phyloP scores from a whole-genome alignment of 75 land plant species.

The Ceratopteris richardii region DNA sequence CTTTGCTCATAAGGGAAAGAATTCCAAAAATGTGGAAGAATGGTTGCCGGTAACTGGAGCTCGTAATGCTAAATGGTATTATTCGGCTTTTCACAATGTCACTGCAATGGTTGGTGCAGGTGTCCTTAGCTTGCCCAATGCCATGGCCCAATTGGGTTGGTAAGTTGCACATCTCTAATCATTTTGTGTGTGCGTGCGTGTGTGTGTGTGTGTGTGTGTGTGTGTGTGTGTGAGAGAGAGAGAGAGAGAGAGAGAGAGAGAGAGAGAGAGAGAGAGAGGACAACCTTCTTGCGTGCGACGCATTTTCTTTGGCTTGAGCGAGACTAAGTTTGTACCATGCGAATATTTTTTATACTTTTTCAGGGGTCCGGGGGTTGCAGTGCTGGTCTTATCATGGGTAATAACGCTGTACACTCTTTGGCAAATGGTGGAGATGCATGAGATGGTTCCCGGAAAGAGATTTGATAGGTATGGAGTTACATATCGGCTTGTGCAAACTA shows the following conservation, averaged over 20 bases:
- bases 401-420: slow-evolving; percentile 61
- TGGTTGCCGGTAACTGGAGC: slow-evolving; percentile 58
- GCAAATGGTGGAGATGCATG: slow-evolving; percentile 82
- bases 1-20: neutral
- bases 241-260: too few relatives aligned
- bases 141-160: slow-evolving; percentile 54
- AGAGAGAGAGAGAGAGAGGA: too few relatives aligned
- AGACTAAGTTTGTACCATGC: neutral
- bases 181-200: too few relatives aligned
- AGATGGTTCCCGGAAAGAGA: slow-evolving; percentile 60
- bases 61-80: slow-evolving; percentile 55
- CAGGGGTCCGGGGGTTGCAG: slow-evolving; percentile 62
- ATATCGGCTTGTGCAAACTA: too few relatives aligned
- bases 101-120: slow-evolving; percentile 78
- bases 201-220: too few relatives aligned
- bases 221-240: too few relatives aligned
- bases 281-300: neutral
- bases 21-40: slow-evolving; percentile 25
- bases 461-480: too few relatives aligned
- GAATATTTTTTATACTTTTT: neutral
- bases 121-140: slow-evolving; percentile 51
- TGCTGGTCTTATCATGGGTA: slow-evolving; percentile 45
- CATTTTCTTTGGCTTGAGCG: neutral
- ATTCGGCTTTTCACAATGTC: slow-evolving; percentile 65
- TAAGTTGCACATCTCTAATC: too few relatives aligned